Evolutionary conservation across 257 asterid species (phyloP), one percentile per base, ranked within the genome.

Genomic region (Nicotiana attenuata): DNA sequence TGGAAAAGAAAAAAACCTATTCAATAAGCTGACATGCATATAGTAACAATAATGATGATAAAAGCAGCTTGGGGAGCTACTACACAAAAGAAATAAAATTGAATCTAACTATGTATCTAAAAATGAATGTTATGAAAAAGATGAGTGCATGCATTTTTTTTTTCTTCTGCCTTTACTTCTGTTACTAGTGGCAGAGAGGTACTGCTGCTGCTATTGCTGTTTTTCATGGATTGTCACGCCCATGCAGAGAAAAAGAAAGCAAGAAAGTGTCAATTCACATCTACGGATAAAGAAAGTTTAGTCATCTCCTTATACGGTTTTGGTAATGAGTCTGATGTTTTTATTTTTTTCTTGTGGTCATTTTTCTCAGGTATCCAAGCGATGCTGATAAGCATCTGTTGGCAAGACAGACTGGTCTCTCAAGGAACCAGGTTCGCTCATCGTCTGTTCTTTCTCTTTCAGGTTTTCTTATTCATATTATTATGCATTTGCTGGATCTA

Each of bases 361-460:
- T 6, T 45, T 89, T 88, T 91, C 92, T 91, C 98, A 97, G 99
- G 97, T 97, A 97, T 83, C 99, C 99, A 87, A 94, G 98, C 89
- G 99, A 97, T 86, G 99, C 99, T 71, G 98, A 97, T 94, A 97
- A 97, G 90, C 98, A 93, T 85, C 97, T 97, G 84, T 87, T 97
- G 89, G 96, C 99, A 76, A 87, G 99, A 87, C 98, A 97, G 98
- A 94, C 99, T 77, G 98, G 98, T 83, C 93, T 97, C 59, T 97
- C 99, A 52, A 92, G 97, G 89, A 94, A 92, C 88, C 99, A 97
- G 97, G 98, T 94, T 77, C 35, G 22, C 60, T 53, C 8, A 15
- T 53, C 28, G 7, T 68, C 81, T 66, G 5, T 57, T 16, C 45
- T 52, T 29, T 80, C 56, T n/a, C 19, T 82, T 26, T 82, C 76